These are phyloP conservation scores for Trichoderma orchidacearum DNA, from an alignment of 495 filamentous ascomycete genomes.

Conservation along the genomic window DNA sequence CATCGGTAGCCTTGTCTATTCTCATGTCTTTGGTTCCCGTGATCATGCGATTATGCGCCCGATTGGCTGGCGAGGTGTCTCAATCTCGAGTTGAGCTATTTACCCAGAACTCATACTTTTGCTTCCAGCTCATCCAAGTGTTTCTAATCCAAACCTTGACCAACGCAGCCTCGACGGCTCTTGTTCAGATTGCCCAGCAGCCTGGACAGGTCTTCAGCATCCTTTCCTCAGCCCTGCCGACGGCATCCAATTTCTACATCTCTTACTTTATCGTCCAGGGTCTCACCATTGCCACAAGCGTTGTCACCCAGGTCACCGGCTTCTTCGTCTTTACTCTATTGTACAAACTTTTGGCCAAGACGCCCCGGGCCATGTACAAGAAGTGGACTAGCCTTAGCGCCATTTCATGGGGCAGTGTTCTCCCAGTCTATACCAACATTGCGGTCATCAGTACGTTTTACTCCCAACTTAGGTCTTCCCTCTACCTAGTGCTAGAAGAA, in stretches of 20 bases:
- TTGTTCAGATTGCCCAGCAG: conserved; percentile 45
- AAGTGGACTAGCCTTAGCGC: conserved; percentile 48
- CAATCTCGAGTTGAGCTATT: conserved; percentile 68
- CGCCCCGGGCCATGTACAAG: conserved; percentile 43
- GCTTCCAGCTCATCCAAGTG: conserved; percentile 89
- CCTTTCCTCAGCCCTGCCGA: conserved; percentile 64
- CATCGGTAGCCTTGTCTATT: conserved; percentile 62
- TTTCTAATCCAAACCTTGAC: conserved; percentile 79
- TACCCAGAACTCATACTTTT: conserved; percentile 86
- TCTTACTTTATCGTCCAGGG: conserved; percentile 92
- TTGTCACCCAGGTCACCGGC: conserved; percentile 64
- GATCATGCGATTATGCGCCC: conserved; percentile 62
- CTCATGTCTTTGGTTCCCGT: conserved; percentile 87
- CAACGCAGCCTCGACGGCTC: conserved; percentile 56
- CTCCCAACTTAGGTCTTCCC: not conserved
- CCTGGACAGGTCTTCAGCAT: conserved; percentile 48
- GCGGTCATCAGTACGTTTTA: conserved; percentile 60
- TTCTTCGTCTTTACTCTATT: conserved; percentile 66
- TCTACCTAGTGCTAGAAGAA: not conserved
- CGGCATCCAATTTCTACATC: conserved; percentile 85
- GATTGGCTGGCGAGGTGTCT: conserved; percentile 65
- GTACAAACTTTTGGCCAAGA: conserved; percentile 47
- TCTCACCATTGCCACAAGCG: conserved; percentile 62
- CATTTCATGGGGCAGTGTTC: conserved; percentile 77
- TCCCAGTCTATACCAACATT: conserved; percentile 77